Percentiles rank a stretch among this genome's conserved stretches.
Conservation (phyloP, 2,329 filamentous ascomycete genomes). For the Penicillium sp. region DNA sequence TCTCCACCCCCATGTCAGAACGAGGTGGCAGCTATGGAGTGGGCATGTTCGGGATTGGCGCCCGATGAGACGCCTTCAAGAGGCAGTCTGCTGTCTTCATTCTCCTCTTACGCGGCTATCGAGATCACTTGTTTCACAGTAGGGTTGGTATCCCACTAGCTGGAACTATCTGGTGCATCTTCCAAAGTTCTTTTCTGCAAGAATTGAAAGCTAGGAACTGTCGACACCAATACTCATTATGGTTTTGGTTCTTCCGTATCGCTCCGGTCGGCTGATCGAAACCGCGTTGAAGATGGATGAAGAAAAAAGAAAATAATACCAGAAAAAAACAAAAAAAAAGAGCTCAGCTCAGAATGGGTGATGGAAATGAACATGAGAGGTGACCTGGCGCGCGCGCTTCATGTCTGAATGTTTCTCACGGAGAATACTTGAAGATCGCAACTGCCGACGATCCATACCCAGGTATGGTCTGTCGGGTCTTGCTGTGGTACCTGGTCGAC, state of each 20-base stretch:
- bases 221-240: background rate
- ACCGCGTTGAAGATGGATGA: background rate
- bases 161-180: background rate
- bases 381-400: background rate
- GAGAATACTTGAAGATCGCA: background rate
- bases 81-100: conserved; percentile 10
- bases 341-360: background rate
- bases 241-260: background rate
- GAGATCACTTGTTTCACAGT: background rate
- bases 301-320: no score
- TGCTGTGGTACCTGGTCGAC: background rate
- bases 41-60: conserved; percentile 47
- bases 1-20: conserved; percentile 40
- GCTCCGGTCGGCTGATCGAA: background rate
- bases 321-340: no score
- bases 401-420: background rate
- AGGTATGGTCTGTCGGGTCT: background rate
- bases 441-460: background rate
- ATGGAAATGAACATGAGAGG: background rate
- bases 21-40: conserved; percentile 43
- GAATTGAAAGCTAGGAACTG: background rate
- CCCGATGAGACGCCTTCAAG: conserved; percentile 34
- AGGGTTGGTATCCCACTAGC: background rate
- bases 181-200: background rate
- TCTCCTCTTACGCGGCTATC: conserved; percentile 5